Evolutionary conservation across 495 filamentous ascomycete genomes (phyloP), one percentile per base, ranked within the genome.

Genomic region (Neurospora sp.): DNA sequence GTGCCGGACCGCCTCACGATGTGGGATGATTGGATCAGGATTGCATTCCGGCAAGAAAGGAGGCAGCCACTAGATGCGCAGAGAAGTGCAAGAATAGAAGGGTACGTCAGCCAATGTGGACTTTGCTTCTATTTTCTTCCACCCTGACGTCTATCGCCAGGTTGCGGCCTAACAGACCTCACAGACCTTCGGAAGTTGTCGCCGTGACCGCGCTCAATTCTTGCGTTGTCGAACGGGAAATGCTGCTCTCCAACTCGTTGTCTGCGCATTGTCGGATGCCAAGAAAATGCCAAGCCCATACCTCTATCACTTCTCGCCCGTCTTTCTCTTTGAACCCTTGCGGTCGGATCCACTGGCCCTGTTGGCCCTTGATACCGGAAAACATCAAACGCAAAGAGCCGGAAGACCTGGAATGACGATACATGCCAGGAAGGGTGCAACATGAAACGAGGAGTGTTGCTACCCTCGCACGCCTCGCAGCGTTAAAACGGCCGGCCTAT

Each of bases 331-430:
- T 54, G 20, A 27, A 62, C 27, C 54, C 14, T 59, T 27, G 48
- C 48, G 48, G 48, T 59, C 23, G 23, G 46, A 23, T 54, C 20
- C 46, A 54, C 46, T 27, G 46, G 46, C 44, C 42, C 18, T 44
- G 42, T 44, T 44, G 42, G 44, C 46, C 48, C 48, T 62, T 31
- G 23, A 62, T 62, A 35, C 27, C 14, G 27, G 27, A 62, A 35
- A 18, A 35, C 27, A 35, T 62, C 54, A 62, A 62, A 66, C 42
- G 71, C 37, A 62, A 66, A 66, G 42, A n/a, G 27, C 71, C 14
- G 71, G 42, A 40, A 38, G 42, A n/a, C n/a, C n/a, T n/a, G n/a
- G n/a, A 41, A 66, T 72, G 42, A 66, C 71, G 71, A 66, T 66
- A 54, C 70, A 66, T 66, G 14, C 54, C 54, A 35, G 27, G 35